A percentile compares a stretch with the other conserved stretches of the same genome.
Conservation (phyloP, 2,329 filamentous ascomycete genomes). For the Colletotrichum sp. region DNA sequence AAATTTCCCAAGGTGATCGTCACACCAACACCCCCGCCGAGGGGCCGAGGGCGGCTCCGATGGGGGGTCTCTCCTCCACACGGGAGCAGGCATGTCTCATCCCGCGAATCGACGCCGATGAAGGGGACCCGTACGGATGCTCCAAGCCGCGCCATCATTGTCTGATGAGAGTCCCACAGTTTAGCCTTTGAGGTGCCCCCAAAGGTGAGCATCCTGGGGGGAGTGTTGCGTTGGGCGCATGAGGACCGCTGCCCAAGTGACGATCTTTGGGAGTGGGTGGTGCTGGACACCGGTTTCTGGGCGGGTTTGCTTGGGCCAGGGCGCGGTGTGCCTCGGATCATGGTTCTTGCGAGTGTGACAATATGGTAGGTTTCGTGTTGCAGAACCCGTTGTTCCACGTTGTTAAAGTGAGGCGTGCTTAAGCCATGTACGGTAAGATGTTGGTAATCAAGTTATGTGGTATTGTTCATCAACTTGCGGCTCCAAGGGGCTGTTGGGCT, state of each 20-base stretch:
- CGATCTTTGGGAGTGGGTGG: not conserved
- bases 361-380: too few relatives aligned
- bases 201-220: not conserved
- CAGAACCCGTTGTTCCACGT: too few relatives aligned
- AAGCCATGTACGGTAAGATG: too few relatives aligned
- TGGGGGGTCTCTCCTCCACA: not conserved
- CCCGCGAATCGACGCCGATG: not conserved
- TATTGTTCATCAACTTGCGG: too few relatives aligned
- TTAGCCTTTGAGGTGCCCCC: not conserved
- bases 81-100: not conserved
- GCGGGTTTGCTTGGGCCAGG: not conserved
- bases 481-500: too few relatives aligned
- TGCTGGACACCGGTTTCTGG: not conserved
- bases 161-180: not conserved
- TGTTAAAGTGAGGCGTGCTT: too few relatives aligned
- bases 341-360: not conserved
- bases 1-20: not conserved
- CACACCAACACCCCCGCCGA: not conserved
- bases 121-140: not conserved
- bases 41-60: not conserved
- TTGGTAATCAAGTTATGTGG: too few relatives aligned
- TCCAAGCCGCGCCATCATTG: not conserved
- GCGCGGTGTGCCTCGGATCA: rapidly evolving
- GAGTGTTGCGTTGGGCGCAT: not conserved
- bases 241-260: not conserved